Conservation (phyloP, 345 rosid genomes). For the Eucalyptus curtisii region DNA sequence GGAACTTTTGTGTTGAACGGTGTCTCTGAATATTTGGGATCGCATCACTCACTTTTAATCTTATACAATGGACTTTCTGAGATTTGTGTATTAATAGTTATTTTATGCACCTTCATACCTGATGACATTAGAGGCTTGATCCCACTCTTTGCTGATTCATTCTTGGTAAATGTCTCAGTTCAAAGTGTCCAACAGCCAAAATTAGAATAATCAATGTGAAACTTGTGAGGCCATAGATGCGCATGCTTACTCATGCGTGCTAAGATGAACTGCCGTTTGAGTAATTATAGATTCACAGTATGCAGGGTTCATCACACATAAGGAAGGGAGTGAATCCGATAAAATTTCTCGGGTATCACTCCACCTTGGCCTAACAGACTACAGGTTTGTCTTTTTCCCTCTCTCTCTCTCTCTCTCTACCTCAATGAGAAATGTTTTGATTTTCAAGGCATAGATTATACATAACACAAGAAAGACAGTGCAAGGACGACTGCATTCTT, state of each 20-base stretch:
- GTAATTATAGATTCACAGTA: slow-evolving; percentile 29
- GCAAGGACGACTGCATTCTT: background rate
- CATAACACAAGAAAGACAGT: background rate
- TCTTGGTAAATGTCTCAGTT: background rate
- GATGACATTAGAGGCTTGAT: background rate
- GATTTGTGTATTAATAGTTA: background rate
- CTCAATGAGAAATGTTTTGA: background rate
- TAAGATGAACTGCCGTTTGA: background rate
- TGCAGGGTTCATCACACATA: slow-evolving; percentile 42
- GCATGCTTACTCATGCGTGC: background rate
- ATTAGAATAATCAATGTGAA: background rate
- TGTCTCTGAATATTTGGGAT: background rate
- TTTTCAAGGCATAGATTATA: background rate
- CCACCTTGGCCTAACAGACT: slow-evolving; percentile 81
- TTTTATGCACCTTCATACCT: background rate
- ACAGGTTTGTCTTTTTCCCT: slow-evolving; percentile 34
- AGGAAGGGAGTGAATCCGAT: slow-evolving; percentile 16
- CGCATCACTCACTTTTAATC: background rate
- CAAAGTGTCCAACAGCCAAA: background rate
- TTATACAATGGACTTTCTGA: background rate
- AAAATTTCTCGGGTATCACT: slow-evolving; percentile 34
- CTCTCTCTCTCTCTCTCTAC: background rate
- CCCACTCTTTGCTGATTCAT: background rate
- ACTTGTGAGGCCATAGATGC: background rate
- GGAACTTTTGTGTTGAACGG: background rate